phyloP scores from a whole-genome alignment of 202 grass and related monocot genomes.

The Hordeum pubiflorum region DNA sequence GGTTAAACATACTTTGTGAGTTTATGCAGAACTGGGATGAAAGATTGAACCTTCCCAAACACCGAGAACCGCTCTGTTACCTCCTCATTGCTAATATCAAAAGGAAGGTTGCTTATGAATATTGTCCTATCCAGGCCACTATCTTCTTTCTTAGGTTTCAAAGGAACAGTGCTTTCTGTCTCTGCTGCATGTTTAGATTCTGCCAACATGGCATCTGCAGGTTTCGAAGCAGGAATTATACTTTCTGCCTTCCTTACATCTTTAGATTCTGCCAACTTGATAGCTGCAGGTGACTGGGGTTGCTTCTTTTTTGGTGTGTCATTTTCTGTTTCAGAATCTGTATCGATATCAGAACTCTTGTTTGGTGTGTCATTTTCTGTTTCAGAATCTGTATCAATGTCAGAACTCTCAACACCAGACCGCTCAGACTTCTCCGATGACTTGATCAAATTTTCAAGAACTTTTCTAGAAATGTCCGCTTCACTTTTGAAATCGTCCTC shows the following conservation, averaged over 20 bases:
- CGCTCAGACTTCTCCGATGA: slow-evolving; percentile 51
- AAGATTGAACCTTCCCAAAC: slow-evolving; percentile 84
- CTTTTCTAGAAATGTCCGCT: slow-evolving; percentile 69
- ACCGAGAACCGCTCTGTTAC: slow-evolving; percentile 66
- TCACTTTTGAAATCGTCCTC: slow-evolving; percentile 63
- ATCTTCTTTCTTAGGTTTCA: slow-evolving; percentile 38
- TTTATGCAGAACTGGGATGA: slow-evolving; percentile 84
- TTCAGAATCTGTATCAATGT: slow-evolving; percentile 45
- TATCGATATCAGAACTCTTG: slow-evolving; percentile 38
- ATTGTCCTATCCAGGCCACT: slow-evolving; percentile 62
- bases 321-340: slow-evolving; percentile 41
- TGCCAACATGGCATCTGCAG: not conserved
- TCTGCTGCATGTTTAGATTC: slow-evolving; percentile 21
- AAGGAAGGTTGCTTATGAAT: slow-evolving; percentile 97
- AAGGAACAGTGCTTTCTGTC: slow-evolving; percentile 19
- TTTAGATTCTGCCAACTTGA: slow-evolving; percentile 14
- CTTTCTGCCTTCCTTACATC: slow-evolving; percentile 14
- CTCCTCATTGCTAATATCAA: slow-evolving; percentile 70
- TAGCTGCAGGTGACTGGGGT: slow-evolving; percentile 22
- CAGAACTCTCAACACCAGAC: slow-evolving; percentile 27
- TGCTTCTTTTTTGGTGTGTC: slow-evolving; percentile 27
- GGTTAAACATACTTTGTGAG: slow-evolving; percentile 74
- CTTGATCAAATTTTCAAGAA: slow-evolving; percentile 79
- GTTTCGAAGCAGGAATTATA: not conserved
- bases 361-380: slow-evolving; percentile 26